Conservation (phyloP, 768 basidiomycete species). For the Lyophyllum semitale region DNA sequence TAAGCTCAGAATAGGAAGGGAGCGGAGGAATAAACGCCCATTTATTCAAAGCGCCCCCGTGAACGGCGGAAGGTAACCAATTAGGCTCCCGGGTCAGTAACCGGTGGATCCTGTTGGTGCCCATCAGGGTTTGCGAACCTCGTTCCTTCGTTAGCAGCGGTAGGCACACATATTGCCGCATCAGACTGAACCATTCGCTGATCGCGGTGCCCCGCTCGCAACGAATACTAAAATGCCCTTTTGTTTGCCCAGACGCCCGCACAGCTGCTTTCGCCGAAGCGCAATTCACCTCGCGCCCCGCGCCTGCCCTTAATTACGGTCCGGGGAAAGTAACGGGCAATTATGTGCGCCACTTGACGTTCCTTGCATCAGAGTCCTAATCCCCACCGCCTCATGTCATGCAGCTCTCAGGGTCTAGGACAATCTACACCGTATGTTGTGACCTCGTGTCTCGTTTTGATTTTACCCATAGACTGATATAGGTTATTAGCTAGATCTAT, state of each 20-base stretch:
- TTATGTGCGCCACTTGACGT: slow-evolving; percentile 1
- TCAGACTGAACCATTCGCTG: not conserved
- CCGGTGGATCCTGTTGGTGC: not conserved
- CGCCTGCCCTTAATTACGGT: not conserved
- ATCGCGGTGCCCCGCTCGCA: not conserved
- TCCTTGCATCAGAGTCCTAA: not conserved
- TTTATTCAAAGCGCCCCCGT: not conserved
- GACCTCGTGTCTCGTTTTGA: not conserved
- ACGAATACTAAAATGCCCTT: not conserved
- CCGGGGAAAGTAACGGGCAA: not conserved
- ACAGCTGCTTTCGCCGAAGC: not conserved
- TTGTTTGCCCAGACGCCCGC: not conserved
- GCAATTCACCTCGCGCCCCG: not conserved
- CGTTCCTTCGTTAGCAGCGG: not conserved
- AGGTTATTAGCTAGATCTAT: slow-evolving; percentile 3
- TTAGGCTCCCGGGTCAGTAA: not conserved
- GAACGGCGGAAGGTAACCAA: not conserved
- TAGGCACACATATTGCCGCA: not conserved
- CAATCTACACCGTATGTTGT: not conserved
- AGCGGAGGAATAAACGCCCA: not conserved
- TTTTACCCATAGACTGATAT: not conserved
- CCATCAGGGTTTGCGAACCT: slow-evolving; percentile 1
- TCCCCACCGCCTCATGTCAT: not conserved
- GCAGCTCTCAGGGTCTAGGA: not conserved
- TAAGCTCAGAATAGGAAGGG: not conserved